These are phyloP conservation scores for Grifola frondosa DNA, from an alignment of 1,284 basidiomycete species.

Conservation along the genomic window DNA sequence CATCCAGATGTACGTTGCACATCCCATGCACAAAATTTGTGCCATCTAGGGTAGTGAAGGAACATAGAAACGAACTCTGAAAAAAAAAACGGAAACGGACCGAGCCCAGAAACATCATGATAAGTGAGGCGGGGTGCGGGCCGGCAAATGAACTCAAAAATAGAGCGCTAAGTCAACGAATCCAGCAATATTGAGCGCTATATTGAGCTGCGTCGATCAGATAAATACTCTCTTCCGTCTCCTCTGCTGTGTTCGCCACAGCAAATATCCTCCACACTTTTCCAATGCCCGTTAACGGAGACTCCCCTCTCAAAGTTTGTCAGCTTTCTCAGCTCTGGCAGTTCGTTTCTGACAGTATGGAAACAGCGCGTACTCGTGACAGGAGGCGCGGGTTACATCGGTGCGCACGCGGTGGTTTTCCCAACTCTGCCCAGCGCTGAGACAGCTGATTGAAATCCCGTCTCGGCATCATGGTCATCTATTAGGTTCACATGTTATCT, in stretches of 20 bases:
- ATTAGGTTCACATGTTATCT: conserved; percentile 92
- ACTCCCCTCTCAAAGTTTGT: conserved; percentile 44
- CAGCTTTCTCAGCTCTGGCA: background rate
- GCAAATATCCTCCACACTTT: background rate
- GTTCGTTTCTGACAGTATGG: conserved; percentile 6
- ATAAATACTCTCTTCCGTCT: conserved; percentile 6
- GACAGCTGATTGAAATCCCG: conserved; percentile 1
- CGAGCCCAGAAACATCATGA: too few species aligned
- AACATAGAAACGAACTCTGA: too few species aligned
- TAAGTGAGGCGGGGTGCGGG: too few species aligned
- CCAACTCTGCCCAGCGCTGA: background rate
- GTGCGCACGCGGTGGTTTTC: conserved; percentile 47
- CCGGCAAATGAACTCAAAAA: too few species aligned
- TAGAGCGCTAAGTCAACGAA: too few species aligned
- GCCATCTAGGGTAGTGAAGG: too few species aligned
- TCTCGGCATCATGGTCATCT: too few species aligned
- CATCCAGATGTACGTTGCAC: too few species aligned
- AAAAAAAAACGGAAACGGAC: too few species aligned
- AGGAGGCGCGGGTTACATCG: conserved; percentile 85
- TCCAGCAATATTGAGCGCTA: too few species aligned
- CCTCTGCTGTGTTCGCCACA: background rate
- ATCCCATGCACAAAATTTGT: too few species aligned
- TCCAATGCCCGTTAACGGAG: conserved; percentile 20
- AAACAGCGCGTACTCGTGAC: conserved; percentile 77
- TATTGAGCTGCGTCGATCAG: conserved; percentile 4